Base-by-base conservation (phyloP, 2,329 filamentous ascomycete genomes). In the Aspergillus aculeatus region DNA sequence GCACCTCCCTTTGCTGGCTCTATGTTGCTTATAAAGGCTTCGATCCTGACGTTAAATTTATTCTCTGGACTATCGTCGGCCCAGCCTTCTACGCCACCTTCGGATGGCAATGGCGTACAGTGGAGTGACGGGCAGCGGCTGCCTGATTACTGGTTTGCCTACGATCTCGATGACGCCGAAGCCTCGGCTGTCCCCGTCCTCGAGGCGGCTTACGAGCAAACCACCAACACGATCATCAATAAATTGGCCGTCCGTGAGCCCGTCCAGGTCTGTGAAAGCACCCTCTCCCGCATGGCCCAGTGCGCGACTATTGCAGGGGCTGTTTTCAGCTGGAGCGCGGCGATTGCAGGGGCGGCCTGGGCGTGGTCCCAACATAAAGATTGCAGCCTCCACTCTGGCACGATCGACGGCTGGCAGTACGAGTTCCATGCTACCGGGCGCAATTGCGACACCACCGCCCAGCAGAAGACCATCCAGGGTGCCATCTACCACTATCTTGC, bases 361-460 rank as follows among this genome's bases (percentile, higher is more conserved):
- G 10, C 35, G 5, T 38, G 35, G 35, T 38, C 35, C 14, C 35
- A 38, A 9, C 14, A 14, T 9, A 38, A 38, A 41, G 35, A 41
- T 16, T 41, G 35, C 35, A 41, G 2, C 4, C 4, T 3, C 14
- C 14, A 41, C 35, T 41, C 35, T 16, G 35, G 35, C 35, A 41
- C 14, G 11, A 16, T 41, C 14, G 14, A 41, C 2, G 35, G 38
- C 6, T 41, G 38, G 16, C 38, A 19, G 14, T 41, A 41, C 5
- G 16, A 41, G 5, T 59, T 38, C 44, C 21, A 57, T 21, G 47
- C 61, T 21, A 23, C 58, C 14, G 44, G 58, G 19, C 41, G 48
- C 3, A 38, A 58, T 29, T 64, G 62, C 48, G 57, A 57, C 16
- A 62, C 52, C 9, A 54, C 55, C 12, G 32, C 55, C 29, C 47